Percentiles rank a stretch among this genome's conserved stretches.
phyloP scores from a whole-genome alignment of 345 rosid species.

The Linum lewisii region DNA sequence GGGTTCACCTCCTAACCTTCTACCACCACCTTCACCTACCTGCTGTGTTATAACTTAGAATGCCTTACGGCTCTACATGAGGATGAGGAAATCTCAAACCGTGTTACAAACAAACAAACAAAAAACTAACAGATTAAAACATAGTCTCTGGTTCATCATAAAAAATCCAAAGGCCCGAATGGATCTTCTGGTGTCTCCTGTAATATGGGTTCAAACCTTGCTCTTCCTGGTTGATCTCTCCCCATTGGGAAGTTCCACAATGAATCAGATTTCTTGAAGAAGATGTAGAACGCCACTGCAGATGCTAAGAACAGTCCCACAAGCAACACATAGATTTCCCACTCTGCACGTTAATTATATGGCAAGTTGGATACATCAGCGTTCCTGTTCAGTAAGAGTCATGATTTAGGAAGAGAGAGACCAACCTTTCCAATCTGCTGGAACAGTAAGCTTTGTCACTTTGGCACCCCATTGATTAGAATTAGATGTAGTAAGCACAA shows the following conservation, averaged over 20 bases:
- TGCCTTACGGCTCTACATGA: no score
- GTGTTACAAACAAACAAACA: no score
- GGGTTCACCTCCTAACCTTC: no score
- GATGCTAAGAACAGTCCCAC: slow-evolving; percentile 79
- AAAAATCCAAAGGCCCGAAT: slow-evolving; percentile 58
- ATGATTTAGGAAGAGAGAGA: slow-evolving; percentile 14
- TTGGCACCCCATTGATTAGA: slow-evolving; percentile 75
- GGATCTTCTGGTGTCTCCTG: slow-evolving; percentile 55
- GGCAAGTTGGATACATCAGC: neutral
- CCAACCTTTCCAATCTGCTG: slow-evolving; percentile 91
- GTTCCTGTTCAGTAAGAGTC: neutral
- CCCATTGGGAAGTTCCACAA: slow-evolving; percentile 68
- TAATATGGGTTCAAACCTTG: slow-evolving; percentile 39
- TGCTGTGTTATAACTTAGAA: no score
- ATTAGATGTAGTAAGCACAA: slow-evolving; percentile 60
- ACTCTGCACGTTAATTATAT: slow-evolving; percentile 39
- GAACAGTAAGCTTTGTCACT: slow-evolving; percentile 75
- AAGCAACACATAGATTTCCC: slow-evolving; percentile 82
- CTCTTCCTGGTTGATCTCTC: slow-evolving; percentile 41
- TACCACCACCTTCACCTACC: no score
- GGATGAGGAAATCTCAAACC: no score
- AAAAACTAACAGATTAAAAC: neutral
- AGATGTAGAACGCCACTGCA: slow-evolving; percentile 56
- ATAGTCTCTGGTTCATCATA: no score
- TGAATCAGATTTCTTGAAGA: slow-evolving; percentile 77